Evolutionary conservation across 805 yeast species (phyloP).

Genomic region (Yarrowia keelungensis): DNA sequence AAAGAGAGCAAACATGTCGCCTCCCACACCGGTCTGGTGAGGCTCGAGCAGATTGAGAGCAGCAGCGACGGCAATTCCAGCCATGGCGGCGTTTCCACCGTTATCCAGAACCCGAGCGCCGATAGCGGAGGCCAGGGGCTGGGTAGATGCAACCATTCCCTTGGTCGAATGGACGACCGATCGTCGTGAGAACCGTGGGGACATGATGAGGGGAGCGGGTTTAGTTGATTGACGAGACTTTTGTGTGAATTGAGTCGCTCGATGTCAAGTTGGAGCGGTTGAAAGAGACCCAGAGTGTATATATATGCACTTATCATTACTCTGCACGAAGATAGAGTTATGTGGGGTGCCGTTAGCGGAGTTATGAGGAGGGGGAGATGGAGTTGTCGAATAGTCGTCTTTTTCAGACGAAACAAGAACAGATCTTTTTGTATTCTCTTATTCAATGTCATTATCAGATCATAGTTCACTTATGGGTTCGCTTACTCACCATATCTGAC

Average conservation of each 20-base stretch:
- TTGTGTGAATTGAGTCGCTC: not conserved
- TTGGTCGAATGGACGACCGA: conserved; percentile 75
- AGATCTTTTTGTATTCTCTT: no score
- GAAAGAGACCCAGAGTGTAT: not conserved
- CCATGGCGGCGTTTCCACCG: conserved; percentile 69
- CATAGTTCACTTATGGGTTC: no score
- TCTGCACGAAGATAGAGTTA: conserved; percentile 1
- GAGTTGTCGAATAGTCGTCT: no score
- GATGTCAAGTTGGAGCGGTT: not conserved
- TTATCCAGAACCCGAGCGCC: conserved; percentile 67
- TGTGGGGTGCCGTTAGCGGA: conserved; percentile 26
- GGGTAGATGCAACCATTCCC: conserved; percentile 78
- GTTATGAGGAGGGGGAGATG: not conserved
- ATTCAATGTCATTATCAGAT: no score
- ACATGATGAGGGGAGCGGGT: not conserved
- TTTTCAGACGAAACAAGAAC: no score
- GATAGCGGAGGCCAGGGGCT: conserved; percentile 78
- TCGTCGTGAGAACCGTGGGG: conserved; percentile 58
- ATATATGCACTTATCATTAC: not conserved
- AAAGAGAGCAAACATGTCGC: conserved; percentile 62
- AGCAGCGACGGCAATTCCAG: conserved; percentile 55
- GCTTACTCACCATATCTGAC: no score
- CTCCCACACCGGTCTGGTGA: conserved; percentile 53
- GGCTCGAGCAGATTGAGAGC: conserved; percentile 52
- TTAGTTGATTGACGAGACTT: no score